A percentile compares a stretch with the other conserved stretches of the same genome.
phyloP scores from a whole-genome alignment of 768 basidiomycete species.

The Termitomyces sp. region DNA sequence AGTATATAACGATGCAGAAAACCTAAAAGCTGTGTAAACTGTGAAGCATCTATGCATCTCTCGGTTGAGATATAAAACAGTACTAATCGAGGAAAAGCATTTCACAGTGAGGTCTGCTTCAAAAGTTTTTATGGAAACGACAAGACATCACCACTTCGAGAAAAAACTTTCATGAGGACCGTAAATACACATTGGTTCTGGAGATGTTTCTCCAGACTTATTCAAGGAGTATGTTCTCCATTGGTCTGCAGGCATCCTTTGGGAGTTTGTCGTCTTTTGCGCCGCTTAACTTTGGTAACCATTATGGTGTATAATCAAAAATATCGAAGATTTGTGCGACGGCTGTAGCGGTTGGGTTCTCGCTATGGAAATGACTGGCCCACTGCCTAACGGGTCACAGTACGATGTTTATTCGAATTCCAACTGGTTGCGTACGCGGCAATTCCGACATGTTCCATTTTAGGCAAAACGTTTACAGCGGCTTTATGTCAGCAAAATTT shows the following conservation, averaged over 20 bases:
- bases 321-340: not conserved
- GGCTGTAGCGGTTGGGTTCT: too few species aligned
- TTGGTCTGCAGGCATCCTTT: not conserved
- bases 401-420: too few species aligned
- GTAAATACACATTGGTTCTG: not conserved
- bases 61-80: too few species aligned
- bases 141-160: not conserved
- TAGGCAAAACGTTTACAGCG: not conserved
- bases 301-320: not conserved
- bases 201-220: not conserved
- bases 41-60: too few species aligned
- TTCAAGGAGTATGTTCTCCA: not conserved
- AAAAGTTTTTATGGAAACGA: not conserved
- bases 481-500: constrained; percentile 6
- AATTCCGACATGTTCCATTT: too few species aligned
- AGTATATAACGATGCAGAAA: not conserved
- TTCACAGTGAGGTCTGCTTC: not conserved
- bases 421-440: too few species aligned
- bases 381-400: too few species aligned
- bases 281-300: not conserved
- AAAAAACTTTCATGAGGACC: not conserved
- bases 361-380: too few species aligned
- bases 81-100: too few species aligned
- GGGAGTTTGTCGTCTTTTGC: not conserved
- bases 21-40: too few species aligned